Evolutionary conservation across 176 grass and related monocot genomes (phyloP), one percentile per base, ranked within the genome.

Genomic region (Olyra latifolia): DNA sequence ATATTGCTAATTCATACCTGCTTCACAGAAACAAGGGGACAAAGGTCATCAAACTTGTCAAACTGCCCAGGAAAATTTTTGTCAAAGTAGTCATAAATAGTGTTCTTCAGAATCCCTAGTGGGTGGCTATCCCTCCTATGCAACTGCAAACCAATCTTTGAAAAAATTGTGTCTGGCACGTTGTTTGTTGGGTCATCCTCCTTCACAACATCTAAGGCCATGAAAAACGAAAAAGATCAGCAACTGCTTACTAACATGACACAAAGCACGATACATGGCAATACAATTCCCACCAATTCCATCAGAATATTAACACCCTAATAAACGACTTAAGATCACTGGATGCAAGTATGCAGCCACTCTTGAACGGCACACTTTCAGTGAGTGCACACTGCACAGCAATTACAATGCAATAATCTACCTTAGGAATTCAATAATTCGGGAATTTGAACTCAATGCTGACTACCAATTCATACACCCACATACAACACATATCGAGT

Each of bases 41-140:
- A 91, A 72, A 95, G 92, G 87, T 98, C 90, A 76, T 98, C 96
- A 62, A 95, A 95, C 84, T 98, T 95, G 62, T 85, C 82, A 80
- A 91, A 98, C 61, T 89, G 76, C 14, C 89, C 72, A 28, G 86
- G 7, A 12, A 93, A 93, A 63, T 75, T 95, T 43, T 74, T 88
- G 66, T 98, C 90, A 38, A 98, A 95, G 80, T 98, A 98, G 73
- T 88, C 75, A 1, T 88, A 88, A 58, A 98, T 89, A 19, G 96
- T 86, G 56, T 95, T 95, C 88, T 95, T 98, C 61, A 98, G 79
- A 69, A 98, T 98, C 55, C 96, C 92, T 49, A 98, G 84, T 41
- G 92, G 92, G 50, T 98, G 96, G 72, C 70, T 95, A 72, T 89
- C 92, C 79, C 92, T 93, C 78, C 90, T 89, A 61, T 98, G 92